phyloP scores from a whole-genome alignment of 2,329 filamentous ascomycete genomes.

The Metarhizium sp. region DNA sequence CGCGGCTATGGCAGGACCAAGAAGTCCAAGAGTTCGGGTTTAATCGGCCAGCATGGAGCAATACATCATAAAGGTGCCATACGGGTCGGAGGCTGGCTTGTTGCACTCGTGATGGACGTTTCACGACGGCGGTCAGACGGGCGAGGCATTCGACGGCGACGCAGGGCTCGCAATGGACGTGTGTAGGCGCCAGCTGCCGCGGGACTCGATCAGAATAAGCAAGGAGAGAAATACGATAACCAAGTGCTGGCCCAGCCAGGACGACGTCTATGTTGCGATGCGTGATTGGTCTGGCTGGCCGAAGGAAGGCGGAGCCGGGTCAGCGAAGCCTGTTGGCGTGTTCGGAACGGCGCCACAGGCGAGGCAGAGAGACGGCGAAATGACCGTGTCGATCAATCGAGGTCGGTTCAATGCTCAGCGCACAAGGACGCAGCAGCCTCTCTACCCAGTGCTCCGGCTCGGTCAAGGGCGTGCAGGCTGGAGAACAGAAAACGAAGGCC shows the following conservation, averaged over 20 bases:
- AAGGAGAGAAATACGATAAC: background rate
- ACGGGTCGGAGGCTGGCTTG: conserved; percentile 8
- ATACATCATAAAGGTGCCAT: conserved; percentile 24
- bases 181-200: background rate
- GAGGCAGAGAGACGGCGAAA: too few species aligned
- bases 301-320: conserved; percentile 1
- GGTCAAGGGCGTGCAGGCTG: too few species aligned
- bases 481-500: too few species aligned
- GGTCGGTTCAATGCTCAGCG: too few species aligned
- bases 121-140: too few species aligned
- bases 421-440: too few species aligned
- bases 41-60: conserved; percentile 7
- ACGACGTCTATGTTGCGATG: conserved; percentile 1
- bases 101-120: background rate
- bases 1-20: background rate
- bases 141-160: too few species aligned
- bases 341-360: background rate
- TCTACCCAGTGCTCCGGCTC: too few species aligned
- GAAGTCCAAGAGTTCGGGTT: background rate
- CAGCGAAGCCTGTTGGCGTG: background rate
- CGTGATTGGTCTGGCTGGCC: conserved; percentile 7
- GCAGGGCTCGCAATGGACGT: too few species aligned
- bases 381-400: too few species aligned
- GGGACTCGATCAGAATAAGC: background rate
- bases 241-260: background rate